Evolutionary conservation across 192 early-diverging fungal species (phyloP).

Genomic region (Linnemannia hyalina): DNA sequence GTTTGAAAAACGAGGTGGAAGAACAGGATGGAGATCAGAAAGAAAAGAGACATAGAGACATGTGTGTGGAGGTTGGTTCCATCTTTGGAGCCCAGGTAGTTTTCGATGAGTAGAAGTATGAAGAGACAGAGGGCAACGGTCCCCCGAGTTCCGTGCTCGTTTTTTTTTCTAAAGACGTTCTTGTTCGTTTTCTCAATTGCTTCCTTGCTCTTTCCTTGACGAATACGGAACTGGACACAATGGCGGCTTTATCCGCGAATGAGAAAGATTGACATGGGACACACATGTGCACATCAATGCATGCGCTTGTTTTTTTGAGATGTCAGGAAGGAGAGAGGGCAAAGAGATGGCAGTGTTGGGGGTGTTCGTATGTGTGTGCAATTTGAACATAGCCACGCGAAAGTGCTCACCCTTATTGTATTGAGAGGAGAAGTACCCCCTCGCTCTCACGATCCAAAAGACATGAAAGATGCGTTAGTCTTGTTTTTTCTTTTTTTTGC

Average conservation of each 20-base stretch:
- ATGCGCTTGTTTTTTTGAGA: background rate
- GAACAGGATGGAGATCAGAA: background rate
- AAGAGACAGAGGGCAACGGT: background rate
- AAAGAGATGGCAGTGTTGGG: background rate
- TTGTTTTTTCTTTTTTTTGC: background rate
- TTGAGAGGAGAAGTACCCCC: background rate
- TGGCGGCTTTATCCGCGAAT: background rate
- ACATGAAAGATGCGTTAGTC: background rate
- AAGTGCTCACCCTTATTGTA: background rate
- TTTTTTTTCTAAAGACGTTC: too few species aligned
- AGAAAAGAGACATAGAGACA: background rate
- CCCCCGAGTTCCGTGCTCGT: too few species aligned
- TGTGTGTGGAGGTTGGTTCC: background rate
- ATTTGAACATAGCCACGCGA: background rate
- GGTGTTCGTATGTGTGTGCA: background rate
- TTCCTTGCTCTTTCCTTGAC: background rate
- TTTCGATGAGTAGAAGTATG: background rate
- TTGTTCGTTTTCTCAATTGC: background rate
- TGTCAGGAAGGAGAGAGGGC: background rate
- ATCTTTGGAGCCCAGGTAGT: background rate
- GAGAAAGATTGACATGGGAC: background rate
- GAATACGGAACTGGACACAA: background rate
- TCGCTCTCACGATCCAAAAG: background rate
- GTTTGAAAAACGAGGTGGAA: background rate
- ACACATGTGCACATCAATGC: background rate